These are phyloP conservation scores for Chimonanthus salicifolius DNA, from an alignment of 164 flowering plant species.

Conservation along the genomic window DNA sequence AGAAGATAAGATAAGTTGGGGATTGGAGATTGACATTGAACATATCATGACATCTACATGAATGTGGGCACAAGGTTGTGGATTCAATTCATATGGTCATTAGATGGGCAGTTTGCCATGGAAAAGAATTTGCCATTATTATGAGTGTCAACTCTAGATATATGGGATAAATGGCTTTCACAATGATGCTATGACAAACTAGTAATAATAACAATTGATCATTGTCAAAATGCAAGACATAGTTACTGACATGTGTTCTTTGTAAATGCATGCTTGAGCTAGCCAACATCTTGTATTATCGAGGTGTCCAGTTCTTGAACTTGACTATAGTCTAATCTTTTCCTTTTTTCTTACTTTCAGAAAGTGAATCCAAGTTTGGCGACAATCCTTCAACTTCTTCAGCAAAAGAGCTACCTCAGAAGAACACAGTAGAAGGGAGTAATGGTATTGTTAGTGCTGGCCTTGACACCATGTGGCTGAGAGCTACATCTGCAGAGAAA, in stretches of 20 bases:
- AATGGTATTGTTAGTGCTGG: constrained; percentile 1
- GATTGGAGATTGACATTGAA: too few species aligned
- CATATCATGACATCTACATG: background rate
- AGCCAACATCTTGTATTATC: background rate
- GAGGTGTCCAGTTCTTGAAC: background rate
- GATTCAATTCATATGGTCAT: too few species aligned
- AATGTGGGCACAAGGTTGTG: background rate
- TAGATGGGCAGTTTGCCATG: too few species aligned
- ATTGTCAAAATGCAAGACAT: background rate
- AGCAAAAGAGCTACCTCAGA: constrained; percentile 15
- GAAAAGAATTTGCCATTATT: too few species aligned
- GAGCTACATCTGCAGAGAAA: constrained; percentile 1
- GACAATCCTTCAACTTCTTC: constrained; percentile 11
- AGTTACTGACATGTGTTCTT: background rate
- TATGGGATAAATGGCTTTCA: background rate
- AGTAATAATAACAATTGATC: background rate
- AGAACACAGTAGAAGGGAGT: constrained; percentile 15
- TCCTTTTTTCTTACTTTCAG: constrained; percentile 10
- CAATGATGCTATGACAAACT: background rate
- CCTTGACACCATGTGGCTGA: constrained; percentile 1
- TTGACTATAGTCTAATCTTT: background rate
- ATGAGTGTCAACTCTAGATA: background rate
- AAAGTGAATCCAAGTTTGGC: constrained; percentile 17
- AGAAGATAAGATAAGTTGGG: too few species aligned
- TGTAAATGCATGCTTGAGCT: background rate